Conservation (phyloP, 352 stramenopile species). For the Pythium rishiriense region DNA sequence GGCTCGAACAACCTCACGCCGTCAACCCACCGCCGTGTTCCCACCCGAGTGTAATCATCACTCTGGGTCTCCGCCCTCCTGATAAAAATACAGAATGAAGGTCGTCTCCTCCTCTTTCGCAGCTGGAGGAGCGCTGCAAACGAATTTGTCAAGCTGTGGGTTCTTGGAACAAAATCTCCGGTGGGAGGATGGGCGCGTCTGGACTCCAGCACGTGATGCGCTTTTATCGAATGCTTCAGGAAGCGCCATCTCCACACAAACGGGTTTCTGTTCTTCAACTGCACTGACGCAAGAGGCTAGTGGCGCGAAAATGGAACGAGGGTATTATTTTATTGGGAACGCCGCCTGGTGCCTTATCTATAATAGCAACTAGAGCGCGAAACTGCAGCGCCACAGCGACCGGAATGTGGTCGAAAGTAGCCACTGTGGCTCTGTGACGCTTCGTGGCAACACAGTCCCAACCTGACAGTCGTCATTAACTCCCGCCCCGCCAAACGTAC, state of each 20-base stretch:
- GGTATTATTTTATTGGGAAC: too few species aligned
- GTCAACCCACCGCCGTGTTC: not conserved
- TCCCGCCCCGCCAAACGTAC: not conserved
- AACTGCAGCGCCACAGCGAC: not conserved
- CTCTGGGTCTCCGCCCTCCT: not conserved
- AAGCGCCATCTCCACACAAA: conserved; percentile 14
- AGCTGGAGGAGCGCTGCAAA: conserved; percentile 3
- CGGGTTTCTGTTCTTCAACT: not conserved
- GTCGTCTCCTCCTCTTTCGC: not conserved
- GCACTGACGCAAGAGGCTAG: conserved; percentile 8
- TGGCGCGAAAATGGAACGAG: not conserved
- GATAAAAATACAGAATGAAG: conserved; percentile 5
- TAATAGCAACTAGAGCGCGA: not conserved
- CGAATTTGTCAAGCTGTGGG: not conserved
- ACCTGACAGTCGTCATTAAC: not conserved
- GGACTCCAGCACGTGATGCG: not conserved
- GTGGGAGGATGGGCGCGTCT: conserved; percentile 1
- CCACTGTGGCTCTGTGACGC: not conserved
- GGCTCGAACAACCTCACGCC: not conserved
- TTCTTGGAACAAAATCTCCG: not conserved
- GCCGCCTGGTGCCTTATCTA: too few species aligned
- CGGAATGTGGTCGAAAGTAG: not conserved
- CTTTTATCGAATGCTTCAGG: conserved; percentile 19
- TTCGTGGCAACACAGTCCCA: too few species aligned
- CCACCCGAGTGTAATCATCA: not conserved